These are phyloP conservation scores for Hamamelis virginiana DNA, from an alignment of 164 flowering plant species.

Conservation along the genomic window DNA sequence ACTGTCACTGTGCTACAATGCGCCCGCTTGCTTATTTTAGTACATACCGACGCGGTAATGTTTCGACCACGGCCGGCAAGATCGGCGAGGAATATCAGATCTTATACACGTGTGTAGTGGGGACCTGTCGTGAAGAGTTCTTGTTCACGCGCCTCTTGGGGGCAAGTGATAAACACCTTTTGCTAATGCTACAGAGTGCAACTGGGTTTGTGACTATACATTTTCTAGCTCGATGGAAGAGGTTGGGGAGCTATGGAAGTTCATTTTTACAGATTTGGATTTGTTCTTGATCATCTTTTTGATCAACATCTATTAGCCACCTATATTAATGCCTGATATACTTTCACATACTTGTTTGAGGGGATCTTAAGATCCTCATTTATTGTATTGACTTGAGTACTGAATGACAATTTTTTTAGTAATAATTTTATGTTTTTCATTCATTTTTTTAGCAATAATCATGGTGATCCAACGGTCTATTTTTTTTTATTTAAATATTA, in stretches of 20 bases:
- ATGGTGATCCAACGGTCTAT: too few species aligned
- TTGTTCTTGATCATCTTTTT: too few species aligned
- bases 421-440: too few species aligned
- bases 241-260: neutral
- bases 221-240: neutral
- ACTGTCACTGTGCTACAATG: neutral
- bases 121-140: neutral
- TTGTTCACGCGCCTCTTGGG: neutral
- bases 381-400: too few species aligned
- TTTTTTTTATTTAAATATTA: too few species aligned
- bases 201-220: neutral
- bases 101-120: conserved; percentile 10
- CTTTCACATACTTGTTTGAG: too few species aligned
- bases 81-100: conserved; percentile 1
- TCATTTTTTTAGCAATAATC: too few species aligned
- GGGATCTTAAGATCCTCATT: too few species aligned
- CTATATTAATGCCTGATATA: too few species aligned
- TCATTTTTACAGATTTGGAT: too few species aligned
- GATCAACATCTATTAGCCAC: too few species aligned
- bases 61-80: conserved; percentile 12
- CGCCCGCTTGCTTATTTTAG: conserved; percentile 7
- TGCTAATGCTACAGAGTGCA: neutral
- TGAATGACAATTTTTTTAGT: too few species aligned
- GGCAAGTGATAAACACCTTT: neutral
- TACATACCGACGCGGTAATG: neutral